phyloP scores from a whole-genome alignment of 371 early-diverging fungal genomes.

The Rhizomucor pusillus region DNA sequence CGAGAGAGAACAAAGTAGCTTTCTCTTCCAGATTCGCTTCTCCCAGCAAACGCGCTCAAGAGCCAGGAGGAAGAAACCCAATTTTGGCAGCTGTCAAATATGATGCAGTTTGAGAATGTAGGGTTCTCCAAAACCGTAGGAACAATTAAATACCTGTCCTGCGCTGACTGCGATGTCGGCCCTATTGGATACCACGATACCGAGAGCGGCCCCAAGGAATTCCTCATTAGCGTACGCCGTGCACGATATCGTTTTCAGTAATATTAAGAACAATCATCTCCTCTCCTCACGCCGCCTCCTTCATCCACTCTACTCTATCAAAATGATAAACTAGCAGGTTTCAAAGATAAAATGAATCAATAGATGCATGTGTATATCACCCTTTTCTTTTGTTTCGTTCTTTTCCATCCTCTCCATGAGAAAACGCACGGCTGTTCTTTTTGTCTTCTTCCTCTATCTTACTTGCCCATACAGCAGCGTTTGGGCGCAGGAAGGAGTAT shows the following conservation, averaged over 20 bases:
- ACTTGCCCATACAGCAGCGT: no score
- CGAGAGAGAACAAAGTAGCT: constrained; percentile 9
- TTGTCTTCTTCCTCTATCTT: no score
- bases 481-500: constrained; percentile 1
- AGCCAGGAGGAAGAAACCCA: constrained; percentile 14
- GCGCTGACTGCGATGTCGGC: constrained; percentile 82
- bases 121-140: constrained; percentile 68
- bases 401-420: no score
- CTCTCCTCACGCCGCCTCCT: no score
- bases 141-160: constrained; percentile 64
- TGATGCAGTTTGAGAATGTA: constrained; percentile 24
- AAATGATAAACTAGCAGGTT: no score
- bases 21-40: constrained; percentile 20
- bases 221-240: constrained; percentile 49
- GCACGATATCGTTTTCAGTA: constrained; percentile 41
- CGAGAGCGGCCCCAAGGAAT: constrained; percentile 39
- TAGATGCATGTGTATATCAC: no score
- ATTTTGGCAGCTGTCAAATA: constrained; percentile 51
- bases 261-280: no score
- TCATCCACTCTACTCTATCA: no score
- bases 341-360: no score
- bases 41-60: constrained; percentile 16
- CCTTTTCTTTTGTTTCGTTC: no score
- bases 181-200: constrained; percentile 72
- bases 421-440: no score